Evolutionary conservation across 2,329 filamentous ascomycete genomes (phyloP).

Genomic region (Aspergillus texensis): DNA sequence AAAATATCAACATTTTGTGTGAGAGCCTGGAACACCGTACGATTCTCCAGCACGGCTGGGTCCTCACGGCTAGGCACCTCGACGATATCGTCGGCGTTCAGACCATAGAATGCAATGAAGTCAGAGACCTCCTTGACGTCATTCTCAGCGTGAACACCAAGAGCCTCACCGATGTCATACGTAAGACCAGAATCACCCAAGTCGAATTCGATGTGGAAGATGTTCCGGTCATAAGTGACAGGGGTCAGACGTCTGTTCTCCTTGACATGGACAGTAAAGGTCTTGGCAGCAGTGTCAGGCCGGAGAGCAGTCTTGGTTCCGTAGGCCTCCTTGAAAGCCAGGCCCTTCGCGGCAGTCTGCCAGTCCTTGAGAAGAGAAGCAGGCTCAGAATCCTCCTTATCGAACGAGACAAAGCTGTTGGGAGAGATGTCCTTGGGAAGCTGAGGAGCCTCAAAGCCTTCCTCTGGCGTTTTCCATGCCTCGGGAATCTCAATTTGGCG

Average conservation of each 20-base stretch:
- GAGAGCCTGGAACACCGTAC: slow-evolving; percentile 90
- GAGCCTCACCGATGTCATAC: slow-evolving; percentile 95
- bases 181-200: slow-evolving; percentile 86
- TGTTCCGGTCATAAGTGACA: slow-evolving; percentile 88
- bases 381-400: slow-evolving; percentile 73
- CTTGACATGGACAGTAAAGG: slow-evolving; percentile 83
- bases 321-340: slow-evolving; percentile 94
- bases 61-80: slow-evolving; percentile 88
- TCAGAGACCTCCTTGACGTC: slow-evolving; percentile 74
- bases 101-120: slow-evolving; percentile 88
- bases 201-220: slow-evolving; percentile 99
- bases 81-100: slow-evolving; percentile 81
- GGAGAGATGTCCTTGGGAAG: slow-evolving; percentile 68
- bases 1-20: slow-evolving; percentile 95
- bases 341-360: slow-evolving; percentile 81
- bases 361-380: slow-evolving; percentile 71
- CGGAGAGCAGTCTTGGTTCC: slow-evolving; percentile 72
- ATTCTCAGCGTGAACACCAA: slow-evolving; percentile 96
- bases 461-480: slow-evolving; percentile 73
- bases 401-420: slow-evolving; percentile 81
- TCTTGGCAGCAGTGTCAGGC: slow-evolving; percentile 84
- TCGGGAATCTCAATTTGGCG: slow-evolving; percentile 75
- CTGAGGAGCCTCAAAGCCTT: slow-evolving; percentile 38
- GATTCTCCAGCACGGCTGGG: slow-evolving; percentile 71
- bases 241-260: slow-evolving; percentile 95